Base-by-base conservation (phyloP, 2,329 filamentous ascomycete species). In the Talaromyces sp. region DNA sequence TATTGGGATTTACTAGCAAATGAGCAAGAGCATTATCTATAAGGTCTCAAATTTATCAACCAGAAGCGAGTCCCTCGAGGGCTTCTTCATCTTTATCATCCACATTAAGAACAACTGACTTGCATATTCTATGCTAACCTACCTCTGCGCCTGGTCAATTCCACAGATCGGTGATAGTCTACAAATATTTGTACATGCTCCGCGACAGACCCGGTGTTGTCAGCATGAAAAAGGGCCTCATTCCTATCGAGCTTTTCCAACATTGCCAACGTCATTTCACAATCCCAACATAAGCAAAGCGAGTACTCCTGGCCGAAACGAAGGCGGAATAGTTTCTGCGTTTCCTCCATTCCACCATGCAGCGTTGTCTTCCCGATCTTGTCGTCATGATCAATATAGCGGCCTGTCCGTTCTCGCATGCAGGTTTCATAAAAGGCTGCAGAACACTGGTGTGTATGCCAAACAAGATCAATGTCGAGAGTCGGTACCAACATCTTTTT, bases 361-460 rank as follows among this genome's bases (percentile, higher is more conserved):
- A 77, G 60, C 35, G 57, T 62, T 9, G 55, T 59, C 41, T 68
- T 63, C 0, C 53, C 69, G 21, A 79, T 69, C 2, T 63, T 75
- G 55, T 79, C 77, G 55, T 79, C 73, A 59, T 79, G 75, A 26
- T 78, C 72, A 41, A 79, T 65, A 53, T 70, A 68, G 19, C 63
- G 61, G 12, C 68, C 68, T 5, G 67, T 62, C 0, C 61, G 46
- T 38, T 59, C 56, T 14, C 51, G 51, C 41, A 61, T 66, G 2
- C 56, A 50, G 1, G 46, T 35, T 19, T 62, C 46, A 59, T 79
- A 79, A 1, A 58, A 14, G 1, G 27, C 60, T 0, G 73, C 67
- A 1, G 69, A 70, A 53, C 72, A 73, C 57, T 78, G 77, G 56
- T 79, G 76, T 0, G 78, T 80, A 54, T 79, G 75, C 78, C 77